Percentiles rank a stretch among this genome's conserved stretches.
These are phyloP conservation scores for Echeveria elegans DNA, from an alignment of 164 flowering plant genomes.

Conservation along the genomic window DNA sequence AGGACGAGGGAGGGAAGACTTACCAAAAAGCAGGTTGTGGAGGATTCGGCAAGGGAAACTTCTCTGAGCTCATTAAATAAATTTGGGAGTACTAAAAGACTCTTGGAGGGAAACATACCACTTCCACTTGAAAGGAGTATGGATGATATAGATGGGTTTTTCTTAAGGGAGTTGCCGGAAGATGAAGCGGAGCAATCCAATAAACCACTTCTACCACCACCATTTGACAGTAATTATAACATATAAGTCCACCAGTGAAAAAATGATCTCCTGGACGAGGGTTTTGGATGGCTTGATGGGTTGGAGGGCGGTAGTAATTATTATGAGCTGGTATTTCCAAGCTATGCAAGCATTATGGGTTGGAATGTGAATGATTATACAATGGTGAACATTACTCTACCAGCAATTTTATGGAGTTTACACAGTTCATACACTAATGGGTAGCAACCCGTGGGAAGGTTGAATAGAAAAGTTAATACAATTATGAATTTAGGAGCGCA, in stretches of 20 bases:
- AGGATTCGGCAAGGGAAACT: slow-evolving; percentile 90
- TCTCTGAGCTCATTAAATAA: slow-evolving; percentile 80
- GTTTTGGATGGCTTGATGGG: background rate
- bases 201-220: background rate
- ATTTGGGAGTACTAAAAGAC: slow-evolving; percentile 87
- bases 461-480: background rate
- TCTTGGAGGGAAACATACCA: slow-evolving; percentile 37
- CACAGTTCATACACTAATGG: background rate
- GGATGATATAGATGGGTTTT: background rate
- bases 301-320: background rate
- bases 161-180: background rate
- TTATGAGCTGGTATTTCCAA: background rate
- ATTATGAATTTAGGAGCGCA: too few relatives aligned
- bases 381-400: background rate
- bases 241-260: too few relatives aligned
- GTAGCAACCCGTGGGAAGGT: background rate
- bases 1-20: slow-evolving; percentile 48
- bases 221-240: too few relatives aligned
- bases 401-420: background rate
- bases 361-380: background rate
- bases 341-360: background rate
- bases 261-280: background rate
- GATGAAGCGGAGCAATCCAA: background rate
- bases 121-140: background rate
- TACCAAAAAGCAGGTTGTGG: slow-evolving; percentile 88